These are phyloP conservation scores for Aegle marmelos DNA, from an alignment of 345 rosid species.

Conservation along the genomic window DNA sequence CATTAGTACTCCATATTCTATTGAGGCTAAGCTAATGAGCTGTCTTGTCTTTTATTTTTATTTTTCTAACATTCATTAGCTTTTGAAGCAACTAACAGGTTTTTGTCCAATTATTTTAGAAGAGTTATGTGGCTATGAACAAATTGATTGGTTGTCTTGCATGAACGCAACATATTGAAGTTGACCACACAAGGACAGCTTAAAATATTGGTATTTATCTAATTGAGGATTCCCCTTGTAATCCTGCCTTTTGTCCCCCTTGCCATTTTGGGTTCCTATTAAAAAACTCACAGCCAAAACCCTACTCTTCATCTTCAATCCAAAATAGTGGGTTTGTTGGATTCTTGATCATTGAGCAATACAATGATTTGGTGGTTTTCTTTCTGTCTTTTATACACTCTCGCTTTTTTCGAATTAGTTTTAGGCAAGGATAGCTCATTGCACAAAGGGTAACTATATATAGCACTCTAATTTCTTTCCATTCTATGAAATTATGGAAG, in stretches of 20 bases:
- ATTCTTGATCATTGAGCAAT: neutral
- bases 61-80: conserved; percentile 1
- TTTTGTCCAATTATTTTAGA: conserved; percentile 23
- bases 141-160: conserved; percentile 43
- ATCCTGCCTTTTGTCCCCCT: conserved; percentile 33
- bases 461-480: neutral
- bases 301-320: conserved; percentile 12
- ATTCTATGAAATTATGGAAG: no score
- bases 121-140: conserved; percentile 28
- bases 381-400: neutral
- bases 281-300: conserved; percentile 19
- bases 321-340: neutral
- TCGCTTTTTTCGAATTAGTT: neutral
- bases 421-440: neutral
- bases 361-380: neutral
- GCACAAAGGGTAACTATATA: neutral
- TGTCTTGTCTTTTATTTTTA: conserved; percentile 21
- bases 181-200: conserved; percentile 37
- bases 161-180: conserved; percentile 37
- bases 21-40: conserved; percentile 34
- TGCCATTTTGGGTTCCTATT: conserved; percentile 29
- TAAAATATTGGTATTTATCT: conserved; percentile 36
- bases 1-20: conserved; percentile 21
- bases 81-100: conserved; percentile 1
- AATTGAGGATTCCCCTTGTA: conserved; percentile 35